Evolutionary conservation across 192 early-diverging fungal species (phyloP).

Genomic region (Rhizophagus clarus): DNA sequence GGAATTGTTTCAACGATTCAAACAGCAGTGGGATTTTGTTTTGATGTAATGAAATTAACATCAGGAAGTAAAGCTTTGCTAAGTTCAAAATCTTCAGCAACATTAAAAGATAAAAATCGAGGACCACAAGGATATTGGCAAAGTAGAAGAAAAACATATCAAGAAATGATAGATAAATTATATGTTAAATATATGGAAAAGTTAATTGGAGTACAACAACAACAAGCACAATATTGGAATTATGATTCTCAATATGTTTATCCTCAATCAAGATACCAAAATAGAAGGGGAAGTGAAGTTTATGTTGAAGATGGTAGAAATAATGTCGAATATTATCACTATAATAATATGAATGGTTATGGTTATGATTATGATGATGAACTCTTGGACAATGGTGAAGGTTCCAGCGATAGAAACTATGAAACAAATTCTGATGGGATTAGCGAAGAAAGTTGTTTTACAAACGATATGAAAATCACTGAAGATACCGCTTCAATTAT

Average conservation of each 20-base stretch:
- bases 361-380: background rate
- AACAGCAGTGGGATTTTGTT: slow-evolving; percentile 18
- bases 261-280: slow-evolving; percentile 9
- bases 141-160: slow-evolving; percentile 15
- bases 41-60: slow-evolving; percentile 20
- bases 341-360: background rate
- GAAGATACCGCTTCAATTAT: background rate
- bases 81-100: background rate
- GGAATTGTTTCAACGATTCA: slow-evolving; percentile 28
- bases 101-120: background rate
- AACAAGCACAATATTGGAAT: background rate
- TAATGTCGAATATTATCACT: background rate
- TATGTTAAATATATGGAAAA: slow-evolving; percentile 29
- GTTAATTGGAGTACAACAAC: slow-evolving; percentile 27
- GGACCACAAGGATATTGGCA: slow-evolving; percentile 11
- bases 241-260: background rate
- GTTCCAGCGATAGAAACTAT: background rate
- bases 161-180: slow-evolving; percentile 28
- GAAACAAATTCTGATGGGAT: background rate
- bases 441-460: background rate
- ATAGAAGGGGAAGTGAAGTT: background rate
- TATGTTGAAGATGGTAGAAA: background rate
- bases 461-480: background rate
- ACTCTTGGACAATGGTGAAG: background rate
- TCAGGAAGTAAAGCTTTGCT: background rate